These are phyloP conservation scores for Blastobotrys aristatus DNA, from an alignment of 1,139 yeast genomes.

Conservation along the genomic window DNA sequence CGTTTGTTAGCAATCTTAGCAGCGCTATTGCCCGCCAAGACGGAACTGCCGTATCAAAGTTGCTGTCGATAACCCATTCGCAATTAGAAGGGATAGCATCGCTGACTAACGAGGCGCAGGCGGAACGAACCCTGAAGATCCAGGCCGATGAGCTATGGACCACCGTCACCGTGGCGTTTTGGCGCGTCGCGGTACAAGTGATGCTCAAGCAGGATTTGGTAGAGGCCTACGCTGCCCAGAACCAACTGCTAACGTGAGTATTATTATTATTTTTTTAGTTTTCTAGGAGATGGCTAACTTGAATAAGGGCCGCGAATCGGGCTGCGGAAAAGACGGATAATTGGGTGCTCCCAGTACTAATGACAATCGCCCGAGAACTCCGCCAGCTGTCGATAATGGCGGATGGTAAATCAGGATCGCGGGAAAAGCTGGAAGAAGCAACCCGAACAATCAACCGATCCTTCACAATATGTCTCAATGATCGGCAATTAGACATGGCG, in stretches of 20 bases:
- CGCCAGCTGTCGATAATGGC: constrained; percentile 36
- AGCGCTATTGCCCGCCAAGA: constrained; percentile 20
- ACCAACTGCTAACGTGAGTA: constrained; percentile 24
- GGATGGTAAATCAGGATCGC: constrained; percentile 8
- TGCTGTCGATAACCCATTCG: constrained; percentile 25
- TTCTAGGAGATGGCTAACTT: constrained; percentile 9
- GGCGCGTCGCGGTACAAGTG: constrained; percentile 29
- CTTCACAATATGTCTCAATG: constrained; percentile 74
- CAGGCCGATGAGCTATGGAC: constrained; percentile 22
- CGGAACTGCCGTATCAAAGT: constrained; percentile 24
- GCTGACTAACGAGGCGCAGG: constrained; percentile 23
- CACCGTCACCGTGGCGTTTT: constrained; percentile 26
- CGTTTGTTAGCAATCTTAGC: constrained; percentile 20
- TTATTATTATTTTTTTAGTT: too few species aligned
- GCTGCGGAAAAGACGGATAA: constrained; percentile 57
- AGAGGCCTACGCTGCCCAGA: constrained; percentile 29
- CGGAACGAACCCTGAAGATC: constrained; percentile 18
- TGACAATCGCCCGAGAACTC: constrained; percentile 52
- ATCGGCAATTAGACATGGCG: constrained; percentile 52
- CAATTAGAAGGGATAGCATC: constrained; percentile 21
- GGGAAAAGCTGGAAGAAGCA: constrained; percentile 47
- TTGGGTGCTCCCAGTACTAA: constrained; percentile 65
- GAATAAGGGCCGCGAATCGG: constrained; percentile 38
- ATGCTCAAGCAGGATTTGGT: constrained; percentile 23
- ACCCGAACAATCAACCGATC: constrained; percentile 56